A percentile compares a stretch with the other conserved stretches of the same genome.
Evolutionary conservation across 164 flowering plant species (phyloP).

Genomic region (Cinnamomum chago): DNA sequence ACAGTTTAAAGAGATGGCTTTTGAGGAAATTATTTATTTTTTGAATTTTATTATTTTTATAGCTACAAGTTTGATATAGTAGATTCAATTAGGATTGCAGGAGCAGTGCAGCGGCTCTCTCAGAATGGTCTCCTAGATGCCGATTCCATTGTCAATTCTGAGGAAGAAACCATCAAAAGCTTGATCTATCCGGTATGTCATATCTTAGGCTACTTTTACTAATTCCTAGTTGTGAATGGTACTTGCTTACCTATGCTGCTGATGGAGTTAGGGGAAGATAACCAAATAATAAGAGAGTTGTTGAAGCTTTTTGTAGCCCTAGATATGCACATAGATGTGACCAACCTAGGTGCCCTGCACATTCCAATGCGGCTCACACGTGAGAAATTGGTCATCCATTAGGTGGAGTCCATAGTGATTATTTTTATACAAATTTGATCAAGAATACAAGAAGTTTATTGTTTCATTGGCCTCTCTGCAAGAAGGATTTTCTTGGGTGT

Average conservation of each 20-base stretch:
- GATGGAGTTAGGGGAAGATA: neutral
- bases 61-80: slow-evolving; percentile 6
- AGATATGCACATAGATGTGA: neutral
- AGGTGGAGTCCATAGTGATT: too few relatives aligned
- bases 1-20: neutral
- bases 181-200: slow-evolving; percentile 80
- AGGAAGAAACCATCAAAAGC: slow-evolving; percentile 64
- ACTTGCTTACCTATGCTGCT: neutral
- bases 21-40: neutral
- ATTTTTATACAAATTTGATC: too few relatives aligned
- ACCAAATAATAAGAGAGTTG: neutral
- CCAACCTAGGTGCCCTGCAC: neutral
- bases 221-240: neutral
- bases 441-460: too few relatives aligned
- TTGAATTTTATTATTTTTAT: neutral
- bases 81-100: slow-evolving; percentile 38
- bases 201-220: slow-evolving; percentile 2
- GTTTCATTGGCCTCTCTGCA: too few relatives aligned
- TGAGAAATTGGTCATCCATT: too few relatives aligned
- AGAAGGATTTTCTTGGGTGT: too few relatives aligned
- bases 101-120: slow-evolving; percentile 82
- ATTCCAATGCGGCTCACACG: too few relatives aligned
- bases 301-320: neutral
- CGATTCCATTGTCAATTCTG: slow-evolving; percentile 63
- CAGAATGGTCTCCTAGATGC: slow-evolving; percentile 70